Percentiles rank a stretch among this genome's conserved stretches.
Conservation (phyloP, 139 green algal genomes). For the Chlamydomonas asymmetrica region DNA sequence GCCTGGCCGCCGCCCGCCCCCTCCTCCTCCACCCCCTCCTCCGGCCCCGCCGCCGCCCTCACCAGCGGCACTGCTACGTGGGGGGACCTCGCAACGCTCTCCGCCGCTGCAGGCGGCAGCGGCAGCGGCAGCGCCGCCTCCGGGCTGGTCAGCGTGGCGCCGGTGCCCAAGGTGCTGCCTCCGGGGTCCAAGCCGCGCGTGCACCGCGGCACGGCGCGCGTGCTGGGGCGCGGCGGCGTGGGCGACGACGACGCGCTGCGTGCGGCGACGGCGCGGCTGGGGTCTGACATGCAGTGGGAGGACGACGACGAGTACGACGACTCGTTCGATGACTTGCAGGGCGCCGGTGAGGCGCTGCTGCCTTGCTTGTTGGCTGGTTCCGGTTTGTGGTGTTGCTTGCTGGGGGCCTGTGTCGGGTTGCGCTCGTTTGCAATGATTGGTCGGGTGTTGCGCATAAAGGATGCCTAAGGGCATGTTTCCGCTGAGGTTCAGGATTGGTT, state of each 20-base stretch:
- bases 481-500: no score
- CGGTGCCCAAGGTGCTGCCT: not conserved
- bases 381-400: not conserved
- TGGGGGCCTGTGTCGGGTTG: not conserved
- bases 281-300: conserved; percentile 64
- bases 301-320: conserved; percentile 88
- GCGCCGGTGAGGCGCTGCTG: conserved; percentile 11
- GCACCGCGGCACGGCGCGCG: conserved; percentile 35
- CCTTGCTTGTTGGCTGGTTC: not conserved
- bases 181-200: not conserved
- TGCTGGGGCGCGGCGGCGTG: conserved; percentile 43
- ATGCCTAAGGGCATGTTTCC: no score
- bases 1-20: conserved; percentile 14
- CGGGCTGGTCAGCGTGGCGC: not conserved
- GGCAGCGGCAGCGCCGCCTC: conserved; percentile 18
- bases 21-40: not conserved
- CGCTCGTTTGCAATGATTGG: not conserved
- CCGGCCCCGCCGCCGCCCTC: not conserved
- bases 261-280: conserved; percentile 32
- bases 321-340: conserved; percentile 73
- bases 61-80: not conserved
- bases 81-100: not conserved
- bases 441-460: not conserved
- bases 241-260: conserved; percentile 30
- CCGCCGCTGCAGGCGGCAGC: conserved; percentile 14